Conservation (phyloP, 129 eudicot genomes). For the Erigeron canadensis region DNA sequence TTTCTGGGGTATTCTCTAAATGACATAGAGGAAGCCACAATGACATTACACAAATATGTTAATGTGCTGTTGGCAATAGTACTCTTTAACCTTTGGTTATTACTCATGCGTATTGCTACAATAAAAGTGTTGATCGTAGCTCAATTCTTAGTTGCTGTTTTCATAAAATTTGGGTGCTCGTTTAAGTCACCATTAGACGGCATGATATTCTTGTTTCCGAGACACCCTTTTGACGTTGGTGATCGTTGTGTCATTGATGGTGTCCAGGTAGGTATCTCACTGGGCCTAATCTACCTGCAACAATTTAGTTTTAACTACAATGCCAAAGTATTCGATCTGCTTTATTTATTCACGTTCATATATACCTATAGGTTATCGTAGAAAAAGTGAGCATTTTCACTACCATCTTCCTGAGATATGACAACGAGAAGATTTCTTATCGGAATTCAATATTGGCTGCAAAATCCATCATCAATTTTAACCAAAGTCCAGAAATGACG, state of each 20-base stretch:
- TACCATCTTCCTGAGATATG: too few relatives aligned
- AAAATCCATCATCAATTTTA: too few relatives aligned
- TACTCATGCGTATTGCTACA: conserved; percentile 62
- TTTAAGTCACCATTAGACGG: conserved; percentile 62
- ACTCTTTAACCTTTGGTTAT: conserved; percentile 48
- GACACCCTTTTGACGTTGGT: conserved; percentile 75
- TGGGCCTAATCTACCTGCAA: background rate
- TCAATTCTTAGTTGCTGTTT: conserved; percentile 54
- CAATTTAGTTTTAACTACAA: background rate
- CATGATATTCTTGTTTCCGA: conserved; percentile 54
- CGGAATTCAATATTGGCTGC: too few relatives aligned
- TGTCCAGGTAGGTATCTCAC: conserved; percentile 62
- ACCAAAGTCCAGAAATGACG: conserved; percentile 72
- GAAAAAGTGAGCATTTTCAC: conserved; percentile 74
- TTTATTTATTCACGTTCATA: background rate
- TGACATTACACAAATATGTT: conserved; percentile 52
- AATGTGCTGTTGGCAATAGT: conserved; percentile 35
- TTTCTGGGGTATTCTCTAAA: conserved; percentile 54
- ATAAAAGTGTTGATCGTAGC: conserved; percentile 60
- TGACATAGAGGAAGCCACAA: conserved; percentile 68
- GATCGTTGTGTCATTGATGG: too few relatives aligned
- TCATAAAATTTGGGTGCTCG: conserved; percentile 61
- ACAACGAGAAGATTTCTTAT: too few relatives aligned
- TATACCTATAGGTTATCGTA: conserved; percentile 53
- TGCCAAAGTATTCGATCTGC: conserved; percentile 7